phyloP scores from a whole-genome alignment of 106 monocot genomes.

The Posidonia australis region DNA sequence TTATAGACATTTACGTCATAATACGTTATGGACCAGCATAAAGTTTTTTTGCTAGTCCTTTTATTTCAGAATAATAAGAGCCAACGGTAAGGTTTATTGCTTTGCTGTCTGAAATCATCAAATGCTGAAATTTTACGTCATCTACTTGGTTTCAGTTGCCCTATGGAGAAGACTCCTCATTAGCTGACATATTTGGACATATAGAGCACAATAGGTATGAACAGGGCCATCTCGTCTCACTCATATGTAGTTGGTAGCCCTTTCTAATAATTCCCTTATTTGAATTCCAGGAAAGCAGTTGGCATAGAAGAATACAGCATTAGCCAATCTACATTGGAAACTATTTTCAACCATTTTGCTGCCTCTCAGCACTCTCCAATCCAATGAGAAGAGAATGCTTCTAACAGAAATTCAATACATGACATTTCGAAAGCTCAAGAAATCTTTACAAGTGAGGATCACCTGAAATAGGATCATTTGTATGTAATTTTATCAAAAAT shows the following conservation, averaged over 20 bases:
- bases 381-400: neutral
- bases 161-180: slow-evolving; percentile 62
- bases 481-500: too few species aligned
- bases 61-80: too few species aligned
- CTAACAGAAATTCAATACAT: too few species aligned
- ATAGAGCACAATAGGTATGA: slow-evolving; percentile 71
- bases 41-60: too few species aligned
- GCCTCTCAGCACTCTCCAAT: slow-evolving; percentile 9
- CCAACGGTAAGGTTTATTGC: too few species aligned
- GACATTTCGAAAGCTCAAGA: too few species aligned
- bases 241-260: neutral
- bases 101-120: neutral
- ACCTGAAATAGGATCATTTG: too few species aligned
- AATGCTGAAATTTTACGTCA: neutral
- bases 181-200: slow-evolving; percentile 88
- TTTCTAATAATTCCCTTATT: neutral
- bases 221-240: too few species aligned
- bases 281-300: slow-evolving; percentile 34
- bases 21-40: too few species aligned
- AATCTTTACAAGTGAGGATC: too few species aligned
- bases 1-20: too few species aligned
- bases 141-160: slow-evolving; percentile 42
- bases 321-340: slow-evolving; percentile 86
- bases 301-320: slow-evolving; percentile 81
- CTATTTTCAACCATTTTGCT: slow-evolving; percentile 91